phyloP scores from a whole-genome alignment of 106 monocot species.

The Allium cepa region DNA sequence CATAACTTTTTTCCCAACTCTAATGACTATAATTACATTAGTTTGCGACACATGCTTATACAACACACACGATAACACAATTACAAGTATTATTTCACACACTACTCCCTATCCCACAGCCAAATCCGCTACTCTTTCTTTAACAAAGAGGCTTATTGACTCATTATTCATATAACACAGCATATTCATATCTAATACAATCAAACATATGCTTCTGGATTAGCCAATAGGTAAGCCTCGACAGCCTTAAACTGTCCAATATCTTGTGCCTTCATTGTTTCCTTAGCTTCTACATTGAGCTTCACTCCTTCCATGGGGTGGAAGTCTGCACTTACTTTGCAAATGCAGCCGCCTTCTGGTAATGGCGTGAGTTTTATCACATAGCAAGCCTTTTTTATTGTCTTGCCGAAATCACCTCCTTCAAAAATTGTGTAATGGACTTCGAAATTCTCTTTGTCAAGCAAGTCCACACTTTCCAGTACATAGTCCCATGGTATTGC shows the following conservation, averaged over 20 bases:
- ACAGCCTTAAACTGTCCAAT: constrained; percentile 12
- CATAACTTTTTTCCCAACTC: too few species aligned
- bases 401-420: constrained; percentile 5
- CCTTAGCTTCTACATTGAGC: background rate
- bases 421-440: constrained; percentile 7
- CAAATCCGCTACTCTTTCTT: too few species aligned
- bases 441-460: constrained; percentile 20
- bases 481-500: background rate
- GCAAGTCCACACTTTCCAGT: constrained; percentile 10
- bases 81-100: too few species aligned
- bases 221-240: constrained; percentile 17
- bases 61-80: too few species aligned
- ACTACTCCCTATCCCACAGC: too few species aligned
- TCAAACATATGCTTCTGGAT: background rate
- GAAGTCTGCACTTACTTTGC: background rate
- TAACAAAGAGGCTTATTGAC: too few species aligned
- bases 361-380: constrained; percentile 2
- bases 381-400: background rate
- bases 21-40: too few species aligned
- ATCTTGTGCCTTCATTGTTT: background rate
- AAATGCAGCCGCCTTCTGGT: background rate
- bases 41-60: too few species aligned
- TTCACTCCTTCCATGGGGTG: constrained; percentile 1
- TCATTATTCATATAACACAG: too few species aligned
- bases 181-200: too few species aligned